phyloP scores from a whole-genome alignment of 1,284 basidiomycete genomes.

The Irpex rosettiformis region DNA sequence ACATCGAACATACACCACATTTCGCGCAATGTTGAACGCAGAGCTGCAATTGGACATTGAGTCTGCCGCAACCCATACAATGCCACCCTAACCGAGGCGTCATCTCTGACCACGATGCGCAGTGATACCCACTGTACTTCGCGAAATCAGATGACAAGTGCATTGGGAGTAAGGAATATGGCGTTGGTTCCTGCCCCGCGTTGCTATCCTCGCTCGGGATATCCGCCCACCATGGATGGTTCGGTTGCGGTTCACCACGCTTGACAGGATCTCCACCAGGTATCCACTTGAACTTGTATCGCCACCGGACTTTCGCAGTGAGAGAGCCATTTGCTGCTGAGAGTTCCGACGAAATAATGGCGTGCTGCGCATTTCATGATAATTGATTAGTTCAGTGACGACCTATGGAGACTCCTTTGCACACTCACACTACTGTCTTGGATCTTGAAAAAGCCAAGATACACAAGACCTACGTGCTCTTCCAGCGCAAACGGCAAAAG shows the following conservation, averaged over 20 bases:
- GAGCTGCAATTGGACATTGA: slow-evolving; percentile 35
- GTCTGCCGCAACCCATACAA: slow-evolving; percentile 33
- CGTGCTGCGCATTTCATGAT: neutral
- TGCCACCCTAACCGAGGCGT: slow-evolving; percentile 32
- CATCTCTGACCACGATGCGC: slow-evolving; percentile 21
- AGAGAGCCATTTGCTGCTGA: neutral
- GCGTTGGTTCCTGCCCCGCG: slow-evolving; percentile 5
- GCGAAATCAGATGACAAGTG: slow-evolving; percentile 21
- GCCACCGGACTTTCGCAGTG: slow-evolving; percentile 9
- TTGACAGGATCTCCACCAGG: slow-evolving; percentile 12
- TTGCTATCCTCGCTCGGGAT: neutral
- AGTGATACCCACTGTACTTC: neutral
- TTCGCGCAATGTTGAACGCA: slow-evolving; percentile 34
- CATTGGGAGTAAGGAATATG: slow-evolving; percentile 32
- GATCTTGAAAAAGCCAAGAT: slow-evolving; percentile 17
- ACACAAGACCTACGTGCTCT: slow-evolving; percentile 7
- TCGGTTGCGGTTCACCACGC: slow-evolving; percentile 4
- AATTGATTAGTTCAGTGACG: neutral
- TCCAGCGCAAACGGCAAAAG: slow-evolving; percentile 12
- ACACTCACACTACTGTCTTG: slow-evolving; percentile 7
- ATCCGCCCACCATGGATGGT: slow-evolving; percentile 16
- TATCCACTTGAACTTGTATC: slow-evolving; percentile 14
- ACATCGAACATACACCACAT: slow-evolving; percentile 28
- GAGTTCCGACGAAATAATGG: neutral
- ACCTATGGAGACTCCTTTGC: neutral